Evolutionary conservation across 1,139 yeast species (phyloP), one percentile per base, ranked within the genome.

Genomic region (Pichia sp.): DNA sequence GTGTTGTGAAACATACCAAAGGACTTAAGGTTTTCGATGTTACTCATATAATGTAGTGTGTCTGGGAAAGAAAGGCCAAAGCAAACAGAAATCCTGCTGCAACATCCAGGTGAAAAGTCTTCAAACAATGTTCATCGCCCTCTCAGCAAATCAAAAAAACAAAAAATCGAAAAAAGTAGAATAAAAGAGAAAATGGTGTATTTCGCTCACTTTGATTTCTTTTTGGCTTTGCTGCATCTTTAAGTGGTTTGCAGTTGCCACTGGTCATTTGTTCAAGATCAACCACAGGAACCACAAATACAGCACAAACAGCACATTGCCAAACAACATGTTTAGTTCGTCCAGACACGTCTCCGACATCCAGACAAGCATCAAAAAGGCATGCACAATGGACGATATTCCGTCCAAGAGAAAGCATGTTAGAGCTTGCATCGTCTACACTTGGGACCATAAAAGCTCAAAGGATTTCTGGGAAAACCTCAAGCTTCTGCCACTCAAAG

Each of bases 401-500:
- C 96, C 97, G 0, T 97, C 98, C 1, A 92, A 92, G 65, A 76
- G 97, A 59, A 92, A 92, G 65, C 98, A 92, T 67, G 97, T 92
- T 11, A 71, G 92, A 59, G 90, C 95, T 3, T 88, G 96, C 69
- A 89, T 89, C 53, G 96, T 92, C 37, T 89, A 83, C 66, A 87
- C 97, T 3, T 90, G 97, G 97, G 98, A 92, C 65, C 94, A 88
- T 60, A 85, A 86, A 63, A 82, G 89, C 45, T 82, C 95, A 6
- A 74, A 81, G 53, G 87, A 89, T 5, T 88, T 90, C 62, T 88
- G 96, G 95, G 82, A 85, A 58, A 83, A 85, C 1, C 73, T 92
- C 56, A 88, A 86, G 64, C 70, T 85, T 44, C 82, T 83, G 57
- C 96, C 97, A 2, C 71, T 89, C 53, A 89, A 84, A 56, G 77